Base-by-base conservation (phyloP, 352 stramenopile genomes). In the Aphanomyces cochlioides region DNA sequence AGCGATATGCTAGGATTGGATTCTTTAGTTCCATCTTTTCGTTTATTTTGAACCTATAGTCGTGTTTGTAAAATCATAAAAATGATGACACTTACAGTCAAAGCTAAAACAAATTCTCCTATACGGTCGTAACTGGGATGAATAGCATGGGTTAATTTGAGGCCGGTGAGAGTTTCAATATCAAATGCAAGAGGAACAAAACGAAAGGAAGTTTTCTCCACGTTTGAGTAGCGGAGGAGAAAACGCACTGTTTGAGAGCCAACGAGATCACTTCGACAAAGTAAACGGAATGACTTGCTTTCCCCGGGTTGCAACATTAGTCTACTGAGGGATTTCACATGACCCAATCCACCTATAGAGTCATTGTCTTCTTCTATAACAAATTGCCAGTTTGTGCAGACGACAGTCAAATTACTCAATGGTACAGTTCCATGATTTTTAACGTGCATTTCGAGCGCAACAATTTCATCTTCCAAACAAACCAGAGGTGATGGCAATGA, bases 61-160 rank as follows among this genome's bases (percentile, higher is more conserved):
- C 41, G 50, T 15, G 17, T 48, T 8, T 56, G 38, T 56, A 65
- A 19, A 34, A 8, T 6, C 5, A 15, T 37, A 38, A 43, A 17
- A 38, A 13, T 63, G 19, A 43, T 39, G 39, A 17, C 8, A 45
- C 34, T 77, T 47, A 90, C 85, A 0, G 81, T 91, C 13, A 95
- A 73, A 6, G 80, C 85, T 34, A 95, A 74, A 61, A 90, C 79
- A 66, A 93, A 92, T 70, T 93, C 87, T 3, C 81, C 82, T 36
- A 71, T 83, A 6, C 66, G 45, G n/a, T 69, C 64, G 60, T 87
- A 91, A 72, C 83, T 93, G 19, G 85, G 84, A 10, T 90, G 81
- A 17, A 95, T 73, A 0, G 81, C 77, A 60, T 93, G 90, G 0
- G 77, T 77, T 13, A 93, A 79, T 39, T 83, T 72, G 0, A 95